Base-by-base conservation (phyloP, 257 asterid genomes). In the Solanum sejunctum region DNA sequence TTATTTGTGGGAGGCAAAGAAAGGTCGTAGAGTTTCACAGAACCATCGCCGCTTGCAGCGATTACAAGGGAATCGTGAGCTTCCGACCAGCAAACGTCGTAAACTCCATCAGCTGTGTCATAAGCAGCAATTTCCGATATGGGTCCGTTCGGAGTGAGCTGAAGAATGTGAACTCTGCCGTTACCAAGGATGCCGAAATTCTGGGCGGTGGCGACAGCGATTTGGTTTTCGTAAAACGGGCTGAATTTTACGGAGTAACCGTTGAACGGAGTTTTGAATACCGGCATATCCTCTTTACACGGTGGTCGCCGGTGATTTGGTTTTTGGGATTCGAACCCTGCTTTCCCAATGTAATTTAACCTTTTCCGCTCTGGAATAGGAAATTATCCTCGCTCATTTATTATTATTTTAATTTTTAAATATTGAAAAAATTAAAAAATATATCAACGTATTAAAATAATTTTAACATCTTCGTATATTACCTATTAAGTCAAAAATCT, bases 71-170 rank as follows among this genome's bases (percentile, higher is more conserved):
- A 95, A 56, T 96, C 98, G 92, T 96, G 99, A 20, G 99, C 94
- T 84, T 96, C 99, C 45, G 99, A 93, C 98, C 98, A 96, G 89
- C 98, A 95, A n/a, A 96, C 88, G 86, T 96, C 98, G 90, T 95
- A 96, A 45, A 96, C 97, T 20, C 98, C 98, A 87, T 96, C 98
- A 79, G 99, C 94, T 10, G 99, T 96, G 84, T 96, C 99, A 91
- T 91, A 96, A 86, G 98, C 81, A 81, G 91, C 86, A 84, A 93
- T 85, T 49, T 94, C 96, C 3, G 96, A 86, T 87, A 96, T 81
- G 23, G 89, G 87, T 56, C 79, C 84, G 56, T 17, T 60, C 26
- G 98, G 95, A 9, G 93, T 90, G 77, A 95, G 91, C 88, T 93
- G 94, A 88, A 96, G 95, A 84, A 95, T 92, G 92, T 96, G 99